These are phyloP conservation scores for Aspergillus olivimuriae DNA, from an alignment of 495 filamentous ascomycete genomes.

Conservation along the genomic window DNA sequence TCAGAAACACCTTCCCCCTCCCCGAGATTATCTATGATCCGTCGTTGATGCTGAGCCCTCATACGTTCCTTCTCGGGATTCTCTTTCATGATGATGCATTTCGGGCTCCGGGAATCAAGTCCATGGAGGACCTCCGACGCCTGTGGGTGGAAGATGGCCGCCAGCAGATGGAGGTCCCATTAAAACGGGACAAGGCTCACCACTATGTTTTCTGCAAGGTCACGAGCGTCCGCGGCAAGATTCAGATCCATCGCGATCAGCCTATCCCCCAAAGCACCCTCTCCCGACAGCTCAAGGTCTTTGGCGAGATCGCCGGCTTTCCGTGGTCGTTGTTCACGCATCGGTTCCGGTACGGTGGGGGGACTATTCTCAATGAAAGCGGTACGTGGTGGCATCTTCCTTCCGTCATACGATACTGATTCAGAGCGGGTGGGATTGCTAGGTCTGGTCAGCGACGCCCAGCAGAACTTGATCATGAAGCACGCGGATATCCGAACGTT, in stretches of 20 bases:
- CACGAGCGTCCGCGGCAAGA: neutral
- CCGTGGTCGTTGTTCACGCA: neutral
- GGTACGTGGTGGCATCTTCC: neutral
- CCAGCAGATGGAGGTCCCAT: neutral
- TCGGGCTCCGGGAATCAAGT: neutral
- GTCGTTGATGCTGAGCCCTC: conserved; percentile 1
- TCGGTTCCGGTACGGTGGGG: conserved; percentile 14
- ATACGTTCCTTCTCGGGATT: conserved; percentile 1
- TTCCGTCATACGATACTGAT: neutral
- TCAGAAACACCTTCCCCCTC: neutral
- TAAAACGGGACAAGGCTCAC: neutral
- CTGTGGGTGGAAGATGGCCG: conserved; percentile 1
- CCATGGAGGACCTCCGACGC: conserved; percentile 1
- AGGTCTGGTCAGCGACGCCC: neutral
- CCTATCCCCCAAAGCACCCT: neutral
- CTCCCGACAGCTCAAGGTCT: neutral
- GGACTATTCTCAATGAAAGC: conserved; percentile 1
- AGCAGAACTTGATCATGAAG: conserved; percentile 3
- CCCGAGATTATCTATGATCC: conserved; percentile 1
- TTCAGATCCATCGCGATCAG: neutral
- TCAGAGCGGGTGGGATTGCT: neutral
- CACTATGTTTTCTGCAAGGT: neutral
- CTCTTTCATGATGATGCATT: conserved; percentile 1
- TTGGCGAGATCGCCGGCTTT: neutral
- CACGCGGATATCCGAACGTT: conserved; percentile 1